Evolutionary conservation across 805 yeast species (phyloP), one percentile per base, ranked within the genome.

Genomic region (Ogataea ganodermae): DNA sequence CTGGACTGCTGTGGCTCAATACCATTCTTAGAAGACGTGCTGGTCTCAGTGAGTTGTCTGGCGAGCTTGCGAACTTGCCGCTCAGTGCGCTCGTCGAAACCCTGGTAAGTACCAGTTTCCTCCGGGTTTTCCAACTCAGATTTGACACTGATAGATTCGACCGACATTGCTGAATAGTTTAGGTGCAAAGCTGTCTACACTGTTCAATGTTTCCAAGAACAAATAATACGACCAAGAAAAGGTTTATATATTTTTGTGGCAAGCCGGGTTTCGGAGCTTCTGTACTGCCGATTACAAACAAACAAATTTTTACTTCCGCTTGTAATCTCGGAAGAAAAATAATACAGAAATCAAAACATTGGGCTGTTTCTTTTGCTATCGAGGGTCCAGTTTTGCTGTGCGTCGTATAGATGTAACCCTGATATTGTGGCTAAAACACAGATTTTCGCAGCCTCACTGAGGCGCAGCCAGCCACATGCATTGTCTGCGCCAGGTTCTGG

Each of bases 21-120:
- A 7, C 17, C 50, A 16, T 27, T 18, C 6, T 37, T 39, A 10
- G 49, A 45, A 23, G 32, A 26, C 21, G 21, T 38, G 35, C 50
- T 56, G 17, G 48, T 53, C 26, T 56, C 53, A 8, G 73, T 68
- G 22, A 69, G 39, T 35, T 61, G 50, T 57, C 78, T 69, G 12
- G 81, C 81, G 48, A 78, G 65, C 0, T 67, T 24, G 14, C 48
- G 42, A 20, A 49, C 45, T 45, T 43, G 31, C 9, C 27, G 23
- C 35, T 46, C 53, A 9, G 53, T 42, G 14, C 35, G 32, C 12
- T 35, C 42, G 26, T 44, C 44, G 35, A 43, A 51, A 3, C 55
- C 50, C 8, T 37, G 39, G 26, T 51, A 51, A 17, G 31, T 26
- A 14, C 43, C 42, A 10, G 42, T 35, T 16, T 48, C 49, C 13